phyloP scores from a whole-genome alignment of 2,329 filamentous ascomycete genomes.

The Trichoderma polysporum region DNA sequence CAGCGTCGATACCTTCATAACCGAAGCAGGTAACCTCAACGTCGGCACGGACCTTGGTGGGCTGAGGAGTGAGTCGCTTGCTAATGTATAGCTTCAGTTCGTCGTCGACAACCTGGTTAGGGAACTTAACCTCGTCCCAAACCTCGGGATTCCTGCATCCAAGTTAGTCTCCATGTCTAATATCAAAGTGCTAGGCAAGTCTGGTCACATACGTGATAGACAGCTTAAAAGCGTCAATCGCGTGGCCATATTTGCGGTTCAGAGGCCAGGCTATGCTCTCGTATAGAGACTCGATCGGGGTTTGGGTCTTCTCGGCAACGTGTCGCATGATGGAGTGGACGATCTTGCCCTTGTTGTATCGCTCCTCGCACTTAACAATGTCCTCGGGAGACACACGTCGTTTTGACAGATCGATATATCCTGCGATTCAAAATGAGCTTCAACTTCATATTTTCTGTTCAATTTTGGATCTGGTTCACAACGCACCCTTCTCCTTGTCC shows the following conservation, averaged over 20 bases:
- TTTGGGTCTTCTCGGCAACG: slow-evolving; percentile 93
- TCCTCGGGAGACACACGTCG: slow-evolving; percentile 96
- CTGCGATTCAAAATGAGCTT: slow-evolving; percentile 28
- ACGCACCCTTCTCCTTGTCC: slow-evolving; percentile 93
- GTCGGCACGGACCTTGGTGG: slow-evolving; percentile 98
- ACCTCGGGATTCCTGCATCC: slow-evolving; percentile 80
- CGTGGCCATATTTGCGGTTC: slow-evolving; percentile 95
- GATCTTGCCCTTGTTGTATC: slow-evolving; percentile 99
- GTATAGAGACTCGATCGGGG: slow-evolving; percentile 92
- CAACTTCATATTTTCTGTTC: slow-evolving; percentile 23
- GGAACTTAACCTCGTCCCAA: slow-evolving; percentile 90
- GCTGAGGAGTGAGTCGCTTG: slow-evolving; percentile 95
- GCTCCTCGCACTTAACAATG: slow-evolving; percentile 96
- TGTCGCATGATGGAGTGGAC: slow-evolving; percentile 99
- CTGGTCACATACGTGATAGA: slow-evolving; percentile 77
- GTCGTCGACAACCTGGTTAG: slow-evolving; percentile 78
- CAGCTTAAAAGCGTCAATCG: slow-evolving; percentile 97
- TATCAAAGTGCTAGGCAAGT: neutral
- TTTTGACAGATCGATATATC: slow-evolving; percentile 98
- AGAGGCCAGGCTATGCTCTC: slow-evolving; percentile 94
- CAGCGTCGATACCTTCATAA: slow-evolving; percentile 97
- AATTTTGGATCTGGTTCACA: neutral
- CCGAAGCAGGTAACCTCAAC: slow-evolving; percentile 94
- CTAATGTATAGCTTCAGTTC: slow-evolving; percentile 94
- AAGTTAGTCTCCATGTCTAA: slow-evolving; percentile 22